phyloP scores from a whole-genome alignment of 2,329 filamentous ascomycete species.

The Monilinia vaccinii-corymbosi region DNA sequence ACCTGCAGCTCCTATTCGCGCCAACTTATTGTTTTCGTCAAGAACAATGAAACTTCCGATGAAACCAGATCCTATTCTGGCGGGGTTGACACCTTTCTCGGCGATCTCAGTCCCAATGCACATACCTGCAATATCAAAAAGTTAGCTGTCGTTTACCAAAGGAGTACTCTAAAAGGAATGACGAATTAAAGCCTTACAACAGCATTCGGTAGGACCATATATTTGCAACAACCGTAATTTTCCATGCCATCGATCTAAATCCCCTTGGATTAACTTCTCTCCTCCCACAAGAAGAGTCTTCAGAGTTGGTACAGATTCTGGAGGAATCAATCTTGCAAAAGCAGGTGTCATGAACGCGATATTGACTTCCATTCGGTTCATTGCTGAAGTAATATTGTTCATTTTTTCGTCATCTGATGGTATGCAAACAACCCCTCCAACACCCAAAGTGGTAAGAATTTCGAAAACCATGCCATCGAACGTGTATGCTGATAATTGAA shows the following conservation, averaged over 20 bases:
- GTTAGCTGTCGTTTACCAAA: background rate
- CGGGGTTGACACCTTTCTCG: background rate
- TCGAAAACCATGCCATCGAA: conserved; percentile 19
- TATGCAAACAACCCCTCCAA: conserved; percentile 19
- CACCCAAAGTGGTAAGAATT: conserved; percentile 15
- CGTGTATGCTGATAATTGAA: conserved; percentile 19
- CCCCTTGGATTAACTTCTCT: conserved; percentile 66
- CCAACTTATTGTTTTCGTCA: conserved; percentile 21
- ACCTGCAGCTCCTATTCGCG: conserved; percentile 28
- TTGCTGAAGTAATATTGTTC: conserved; percentile 15
- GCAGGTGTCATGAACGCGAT: conserved; percentile 18
- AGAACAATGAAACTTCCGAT: conserved; percentile 1
- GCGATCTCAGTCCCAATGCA: background rate
- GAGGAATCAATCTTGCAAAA: conserved; percentile 61
- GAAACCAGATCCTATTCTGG: background rate
- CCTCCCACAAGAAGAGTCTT: conserved; percentile 71
- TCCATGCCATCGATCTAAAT: conserved; percentile 32
- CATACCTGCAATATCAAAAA: background rate
- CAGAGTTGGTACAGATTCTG: conserved; percentile 67
- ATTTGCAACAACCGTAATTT: conserved; percentile 32
- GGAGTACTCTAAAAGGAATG: background rate
- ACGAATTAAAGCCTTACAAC: background rate
- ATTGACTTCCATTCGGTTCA: conserved; percentile 15
- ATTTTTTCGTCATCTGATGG: conserved; percentile 16
- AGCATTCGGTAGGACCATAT: conserved; percentile 54